Evolutionary conservation across 768 basidiomycete species (phyloP).

Genomic region (Ramaria sp.): DNA sequence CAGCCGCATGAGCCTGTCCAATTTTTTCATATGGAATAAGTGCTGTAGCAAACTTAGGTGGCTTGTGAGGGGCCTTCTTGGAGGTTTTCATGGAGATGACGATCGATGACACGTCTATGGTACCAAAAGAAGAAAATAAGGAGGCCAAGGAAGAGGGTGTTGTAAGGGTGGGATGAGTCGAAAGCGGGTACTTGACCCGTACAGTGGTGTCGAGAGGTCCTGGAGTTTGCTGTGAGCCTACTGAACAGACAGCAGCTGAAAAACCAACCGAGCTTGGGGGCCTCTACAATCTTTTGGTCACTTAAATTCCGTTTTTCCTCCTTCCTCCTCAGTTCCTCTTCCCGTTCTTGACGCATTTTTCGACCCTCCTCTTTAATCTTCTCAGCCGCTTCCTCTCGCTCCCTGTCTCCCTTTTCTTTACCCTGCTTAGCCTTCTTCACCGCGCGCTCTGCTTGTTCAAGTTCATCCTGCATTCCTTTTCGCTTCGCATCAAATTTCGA

Average conservation of each 20-base stretch:
- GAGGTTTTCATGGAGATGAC: constrained; percentile 56
- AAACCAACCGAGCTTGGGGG: constrained; percentile 41
- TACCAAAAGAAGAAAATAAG: constrained; percentile 51
- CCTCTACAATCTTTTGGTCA: constrained; percentile 21
- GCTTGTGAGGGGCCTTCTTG: constrained; percentile 42
- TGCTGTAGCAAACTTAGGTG: constrained; percentile 59
- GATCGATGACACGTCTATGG: constrained; percentile 50
- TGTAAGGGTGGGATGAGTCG: constrained; percentile 45
- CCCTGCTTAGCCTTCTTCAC: constrained; percentile 62
- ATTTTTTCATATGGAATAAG: constrained; percentile 70
- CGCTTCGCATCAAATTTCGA: constrained; percentile 61
- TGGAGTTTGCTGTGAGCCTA: constrained; percentile 16
- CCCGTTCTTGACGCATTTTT: constrained; percentile 53
- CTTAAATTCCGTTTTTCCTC: constrained; percentile 27
- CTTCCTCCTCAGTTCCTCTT: constrained; percentile 36
- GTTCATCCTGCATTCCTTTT: constrained; percentile 62
- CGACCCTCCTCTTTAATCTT: constrained; percentile 67
- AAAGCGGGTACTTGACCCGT: constrained; percentile 55
- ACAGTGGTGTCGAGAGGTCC: constrained; percentile 67
- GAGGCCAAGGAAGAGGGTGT: constrained; percentile 35
- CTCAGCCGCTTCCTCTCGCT: constrained; percentile 51
- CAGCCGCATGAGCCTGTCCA: constrained; percentile 64
- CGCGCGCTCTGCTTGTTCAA: constrained; percentile 67
- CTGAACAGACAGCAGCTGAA: background rate
- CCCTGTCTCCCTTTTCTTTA: constrained; percentile 41